Evolutionary conservation across 768 basidiomycete genomes (phyloP), one percentile per base, ranked within the genome.

Genomic region (Boletus vinaceobasis): DNA sequence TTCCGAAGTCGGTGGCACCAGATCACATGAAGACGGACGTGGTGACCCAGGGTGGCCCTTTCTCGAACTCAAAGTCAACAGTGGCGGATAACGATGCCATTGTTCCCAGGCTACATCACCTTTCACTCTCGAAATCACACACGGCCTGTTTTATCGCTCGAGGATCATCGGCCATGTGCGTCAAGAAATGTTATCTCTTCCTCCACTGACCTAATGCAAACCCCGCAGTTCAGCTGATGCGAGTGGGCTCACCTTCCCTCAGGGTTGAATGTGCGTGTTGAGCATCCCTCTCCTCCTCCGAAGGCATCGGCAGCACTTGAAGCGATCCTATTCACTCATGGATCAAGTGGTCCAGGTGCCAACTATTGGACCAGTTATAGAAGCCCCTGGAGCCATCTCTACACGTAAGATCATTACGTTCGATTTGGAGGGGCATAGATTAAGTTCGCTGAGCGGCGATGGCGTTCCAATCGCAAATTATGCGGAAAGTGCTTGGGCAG

Each of bases 361-460:
- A 56, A 39, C 27, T n/a, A 44, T 52, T 38, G 33, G 50, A 46
- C 55, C 48, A 45, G 40, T 51, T 27, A 52, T 55, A 50, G 60
- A 57, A 50, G 50, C 50, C 9, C 54, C 55, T 43, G 29, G 55
- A 21, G 47, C 54, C 13, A 31, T 45, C 15, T 39, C 42, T 31
- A 50, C 50, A 58, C 58, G 52, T 63, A 53, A 55, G 21, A 45
- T 50, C 2, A 52, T 63, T 55, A 60, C 51, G 64, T 60, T 55
- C 17, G 53, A 47, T 43, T 36, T 43, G 6, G 43, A 63, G 40
- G 36, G 47, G 17, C 39, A 55, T n/a, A 39, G 57, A 5, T 47
- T 55, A 53, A 56, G 48, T 36, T 51, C 60, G 27, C 32, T 52
- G 55, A 52, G 52, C 56, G 56, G 59, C 36, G 51, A 62, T 53